A percentile compares a stretch with the other conserved stretches of the same genome.
These are phyloP conservation scores for Aphanomyces astaci DNA, from an alignment of 352 stramenopile genomes.

Conservation along the genomic window DNA sequence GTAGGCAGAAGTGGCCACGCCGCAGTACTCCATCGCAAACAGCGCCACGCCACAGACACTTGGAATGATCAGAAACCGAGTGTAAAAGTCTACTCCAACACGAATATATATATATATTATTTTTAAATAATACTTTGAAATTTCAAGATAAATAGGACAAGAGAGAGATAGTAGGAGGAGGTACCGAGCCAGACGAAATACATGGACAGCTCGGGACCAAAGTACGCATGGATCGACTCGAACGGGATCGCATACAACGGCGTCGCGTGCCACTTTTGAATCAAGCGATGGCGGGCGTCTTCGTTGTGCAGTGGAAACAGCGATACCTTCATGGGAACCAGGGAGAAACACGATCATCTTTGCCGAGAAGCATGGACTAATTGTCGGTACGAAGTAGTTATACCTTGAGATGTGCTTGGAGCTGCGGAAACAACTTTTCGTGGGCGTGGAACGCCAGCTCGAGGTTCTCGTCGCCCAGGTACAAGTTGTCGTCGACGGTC, in stretches of 20 bases:
- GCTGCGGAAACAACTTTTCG: slow-evolving; percentile 38
- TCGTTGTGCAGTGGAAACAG: slow-evolving; percentile 58
- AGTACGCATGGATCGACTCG: slow-evolving; percentile 50
- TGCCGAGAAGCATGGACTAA: too few relatives aligned
- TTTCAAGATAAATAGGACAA: too few relatives aligned
- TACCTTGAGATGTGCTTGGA: slow-evolving; percentile 25
- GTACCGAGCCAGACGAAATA: slow-evolving; percentile 39
- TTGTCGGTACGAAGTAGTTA: background rate
- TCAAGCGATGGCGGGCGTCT: slow-evolving; percentile 36
- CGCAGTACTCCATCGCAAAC: slow-evolving; percentile 31
- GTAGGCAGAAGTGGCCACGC: slow-evolving; percentile 37
- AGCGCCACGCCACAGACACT: slow-evolving; percentile 44
- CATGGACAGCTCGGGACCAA: slow-evolving; percentile 57
- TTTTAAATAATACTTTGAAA: too few relatives aligned
- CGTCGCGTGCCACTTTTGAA: slow-evolving; percentile 37
- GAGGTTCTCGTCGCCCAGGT: slow-evolving; percentile 23
- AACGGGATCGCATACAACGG: slow-evolving; percentile 33
- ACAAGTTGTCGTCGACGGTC: slow-evolving; percentile 35
- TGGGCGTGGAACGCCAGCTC: slow-evolving; percentile 33
- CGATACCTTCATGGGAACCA: slow-evolving; percentile 27
- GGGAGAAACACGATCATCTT: too few relatives aligned
- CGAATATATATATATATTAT: too few relatives aligned
- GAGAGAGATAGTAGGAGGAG: too few relatives aligned
- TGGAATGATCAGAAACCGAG: slow-evolving; percentile 54
- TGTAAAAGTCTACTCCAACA: slow-evolving; percentile 83